Conservation (phyloP, 1,284 basidiomycete species). For the Rhizopogon parksii region DNA sequence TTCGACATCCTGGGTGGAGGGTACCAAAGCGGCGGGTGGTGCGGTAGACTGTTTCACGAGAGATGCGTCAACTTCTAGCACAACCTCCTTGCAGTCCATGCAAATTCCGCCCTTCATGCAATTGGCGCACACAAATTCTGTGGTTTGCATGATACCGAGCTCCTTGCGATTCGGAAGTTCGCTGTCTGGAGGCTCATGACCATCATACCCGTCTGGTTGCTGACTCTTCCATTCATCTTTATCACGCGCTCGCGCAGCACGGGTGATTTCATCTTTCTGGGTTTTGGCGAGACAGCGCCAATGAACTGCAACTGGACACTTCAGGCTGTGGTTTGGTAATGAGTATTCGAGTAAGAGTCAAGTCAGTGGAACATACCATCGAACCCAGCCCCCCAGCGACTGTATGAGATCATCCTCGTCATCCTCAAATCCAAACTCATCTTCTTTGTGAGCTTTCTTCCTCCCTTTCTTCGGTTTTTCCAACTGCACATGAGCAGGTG, state of each 20-base stretch:
- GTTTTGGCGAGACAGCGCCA: slow-evolving; percentile 69
- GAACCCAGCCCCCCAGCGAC: slow-evolving; percentile 77
- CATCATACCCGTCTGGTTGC: slow-evolving; percentile 16
- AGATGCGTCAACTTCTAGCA: slow-evolving; percentile 38
- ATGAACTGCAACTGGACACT: slow-evolving; percentile 72
- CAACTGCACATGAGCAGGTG: slow-evolving; percentile 52
- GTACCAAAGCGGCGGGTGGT: slow-evolving; percentile 12
- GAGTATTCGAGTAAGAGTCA: slow-evolving; percentile 3
- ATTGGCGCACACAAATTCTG: slow-evolving; percentile 72
- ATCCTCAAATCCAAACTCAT: slow-evolving; percentile 46
- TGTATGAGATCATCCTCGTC: slow-evolving; percentile 49
- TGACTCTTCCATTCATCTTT: slow-evolving; percentile 32
- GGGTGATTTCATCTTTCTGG: slow-evolving; percentile 69
- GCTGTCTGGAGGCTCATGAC: slow-evolving; percentile 12
- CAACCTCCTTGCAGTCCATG: slow-evolving; percentile 65
- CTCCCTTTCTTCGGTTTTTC: slow-evolving; percentile 34
- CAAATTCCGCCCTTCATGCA: slow-evolving; percentile 74
- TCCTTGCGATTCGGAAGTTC: slow-evolving; percentile 23
- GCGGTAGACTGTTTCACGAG: slow-evolving; percentile 16
- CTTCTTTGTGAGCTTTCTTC: slow-evolving; percentile 35
- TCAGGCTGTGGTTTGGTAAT: slow-evolving; percentile 40
- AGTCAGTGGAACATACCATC: slow-evolving; percentile 53
- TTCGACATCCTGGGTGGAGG: slow-evolving; percentile 23
- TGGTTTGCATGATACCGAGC: slow-evolving; percentile 54
- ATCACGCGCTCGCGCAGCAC: slow-evolving; percentile 52